A percentile compares a stretch with the other conserved stretches of the same genome.
Evolutionary conservation across 371 early-diverging fungal genomes (phyloP).

Genomic region (Entomophthora muscae): DNA sequence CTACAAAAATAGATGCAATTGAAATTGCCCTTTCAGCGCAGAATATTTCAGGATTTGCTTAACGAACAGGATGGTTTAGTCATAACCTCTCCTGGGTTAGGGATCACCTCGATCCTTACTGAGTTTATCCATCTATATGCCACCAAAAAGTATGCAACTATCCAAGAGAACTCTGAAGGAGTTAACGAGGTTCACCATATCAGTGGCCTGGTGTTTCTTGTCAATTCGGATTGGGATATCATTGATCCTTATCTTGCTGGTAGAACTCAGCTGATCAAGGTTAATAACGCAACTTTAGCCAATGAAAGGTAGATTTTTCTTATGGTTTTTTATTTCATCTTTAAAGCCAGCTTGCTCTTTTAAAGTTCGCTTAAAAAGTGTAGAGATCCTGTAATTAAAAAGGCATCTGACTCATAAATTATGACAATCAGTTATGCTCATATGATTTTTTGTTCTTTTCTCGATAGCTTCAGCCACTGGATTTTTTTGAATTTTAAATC

Average conservation of each 20-base stretch:
- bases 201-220: background rate
- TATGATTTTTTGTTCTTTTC: too few relatives aligned
- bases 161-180: background rate
- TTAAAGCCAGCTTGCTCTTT: background rate
- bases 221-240: background rate
- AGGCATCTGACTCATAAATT: too few relatives aligned
- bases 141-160: background rate
- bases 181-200: background rate
- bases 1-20: too few relatives aligned
- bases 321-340: background rate
- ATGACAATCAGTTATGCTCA: too few relatives aligned
- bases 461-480: too few relatives aligned
- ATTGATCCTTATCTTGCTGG: background rate
- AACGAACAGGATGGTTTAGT: background rate
- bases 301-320: background rate
- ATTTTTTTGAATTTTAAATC: too few relatives aligned
- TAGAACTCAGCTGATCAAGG: background rate
- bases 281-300: background rate
- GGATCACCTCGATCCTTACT: background rate
- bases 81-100: background rate
- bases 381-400: too few relatives aligned
- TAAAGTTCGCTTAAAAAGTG: background rate
- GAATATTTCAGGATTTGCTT: background rate
- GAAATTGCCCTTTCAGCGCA: background rate
- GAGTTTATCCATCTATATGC: background rate